Evolutionary conservation across 495 filamentous ascomycete genomes (phyloP).

Genomic region (Neurospora sp.): DNA sequence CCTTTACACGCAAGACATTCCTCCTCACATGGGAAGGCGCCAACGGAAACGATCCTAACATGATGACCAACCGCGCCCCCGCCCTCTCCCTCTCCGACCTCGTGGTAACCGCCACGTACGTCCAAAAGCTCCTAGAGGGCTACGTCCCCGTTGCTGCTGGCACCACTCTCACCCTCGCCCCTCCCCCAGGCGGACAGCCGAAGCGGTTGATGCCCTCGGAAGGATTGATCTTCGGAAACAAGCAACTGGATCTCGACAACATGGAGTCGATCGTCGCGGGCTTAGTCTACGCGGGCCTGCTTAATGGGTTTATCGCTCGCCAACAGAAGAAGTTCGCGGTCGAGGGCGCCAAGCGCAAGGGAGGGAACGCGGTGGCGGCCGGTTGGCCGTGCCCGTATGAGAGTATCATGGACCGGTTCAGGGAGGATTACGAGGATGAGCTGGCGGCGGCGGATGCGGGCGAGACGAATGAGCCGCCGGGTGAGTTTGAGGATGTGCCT

Average conservation of each 20-base stretch:
- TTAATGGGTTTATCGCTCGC: slow-evolving; percentile 80
- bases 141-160: slow-evolving; percentile 25
- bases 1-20: slow-evolving; percentile 68
- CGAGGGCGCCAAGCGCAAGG: slow-evolving; percentile 58
- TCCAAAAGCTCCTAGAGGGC: slow-evolving; percentile 43
- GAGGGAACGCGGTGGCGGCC: slow-evolving; percentile 33
- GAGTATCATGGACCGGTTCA: slow-evolving; percentile 21
- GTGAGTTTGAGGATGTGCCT: slow-evolving; percentile 24
- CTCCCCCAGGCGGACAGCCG: slow-evolving; percentile 35
- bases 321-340: slow-evolving; percentile 67
- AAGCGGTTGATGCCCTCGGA: slow-evolving; percentile 37
- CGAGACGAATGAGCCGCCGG: slow-evolving; percentile 16
- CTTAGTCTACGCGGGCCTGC: slow-evolving; percentile 69
- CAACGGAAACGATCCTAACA: slow-evolving; percentile 28
- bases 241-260: slow-evolving; percentile 46
- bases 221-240: slow-evolving; percentile 42
- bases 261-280: slow-evolving; percentile 72
- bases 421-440: slow-evolving; percentile 21
- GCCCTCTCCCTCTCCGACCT: slow-evolving; percentile 48
- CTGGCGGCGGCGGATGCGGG: slow-evolving; percentile 11
- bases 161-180: slow-evolving; percentile 20
- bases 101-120: slow-evolving; percentile 37
- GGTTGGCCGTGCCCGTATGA: slow-evolving; percentile 32
- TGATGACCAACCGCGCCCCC: slow-evolving; percentile 31
- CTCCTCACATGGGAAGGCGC: slow-evolving; percentile 43